These are phyloP conservation scores for Metschnikowia lochheadii DNA, from an alignment of 805 yeast species.

Conservation along the genomic window DNA sequence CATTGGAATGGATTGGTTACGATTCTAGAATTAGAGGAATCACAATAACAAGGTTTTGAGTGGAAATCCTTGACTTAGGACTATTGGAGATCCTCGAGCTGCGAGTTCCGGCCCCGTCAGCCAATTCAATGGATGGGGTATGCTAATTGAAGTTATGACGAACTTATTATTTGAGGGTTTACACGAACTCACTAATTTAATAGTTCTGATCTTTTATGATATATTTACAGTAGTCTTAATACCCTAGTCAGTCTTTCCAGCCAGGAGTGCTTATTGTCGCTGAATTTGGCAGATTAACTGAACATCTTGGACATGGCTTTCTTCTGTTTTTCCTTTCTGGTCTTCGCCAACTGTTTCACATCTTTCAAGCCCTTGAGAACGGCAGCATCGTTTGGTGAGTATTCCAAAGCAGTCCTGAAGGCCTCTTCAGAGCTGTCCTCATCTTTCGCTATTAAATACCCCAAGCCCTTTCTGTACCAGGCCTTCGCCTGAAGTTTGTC, in stretches of 20 bases:
- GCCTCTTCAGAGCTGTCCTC: constrained; percentile 66
- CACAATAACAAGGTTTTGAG: too few species aligned
- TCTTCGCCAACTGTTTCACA: constrained; percentile 48
- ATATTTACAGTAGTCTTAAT: neutral
- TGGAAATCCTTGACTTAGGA: too few species aligned
- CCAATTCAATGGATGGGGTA: too few species aligned
- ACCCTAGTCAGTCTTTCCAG: too few species aligned
- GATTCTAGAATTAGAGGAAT: too few species aligned
- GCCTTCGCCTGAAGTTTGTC: constrained; percentile 80
- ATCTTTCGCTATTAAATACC: constrained; percentile 58
- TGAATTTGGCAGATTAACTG: neutral
- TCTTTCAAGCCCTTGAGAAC: constrained; percentile 61
- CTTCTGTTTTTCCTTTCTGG: constrained; percentile 63
- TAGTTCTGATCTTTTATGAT: neutral
- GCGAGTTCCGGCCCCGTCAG: too few species aligned
- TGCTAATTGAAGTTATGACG: too few species aligned
- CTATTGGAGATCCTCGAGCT: too few species aligned
- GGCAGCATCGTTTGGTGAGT: constrained; percentile 70
- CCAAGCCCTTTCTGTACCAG: constrained; percentile 78
- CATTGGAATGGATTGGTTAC: too few species aligned
- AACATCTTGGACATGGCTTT: constrained; percentile 74
- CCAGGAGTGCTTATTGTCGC: neutral
- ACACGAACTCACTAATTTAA: too few species aligned
- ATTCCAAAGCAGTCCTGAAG: constrained; percentile 58
- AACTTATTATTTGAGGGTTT: too few species aligned